phyloP scores from a whole-genome alignment of 140 eudicot species.

The Cichorium intybus region DNA sequence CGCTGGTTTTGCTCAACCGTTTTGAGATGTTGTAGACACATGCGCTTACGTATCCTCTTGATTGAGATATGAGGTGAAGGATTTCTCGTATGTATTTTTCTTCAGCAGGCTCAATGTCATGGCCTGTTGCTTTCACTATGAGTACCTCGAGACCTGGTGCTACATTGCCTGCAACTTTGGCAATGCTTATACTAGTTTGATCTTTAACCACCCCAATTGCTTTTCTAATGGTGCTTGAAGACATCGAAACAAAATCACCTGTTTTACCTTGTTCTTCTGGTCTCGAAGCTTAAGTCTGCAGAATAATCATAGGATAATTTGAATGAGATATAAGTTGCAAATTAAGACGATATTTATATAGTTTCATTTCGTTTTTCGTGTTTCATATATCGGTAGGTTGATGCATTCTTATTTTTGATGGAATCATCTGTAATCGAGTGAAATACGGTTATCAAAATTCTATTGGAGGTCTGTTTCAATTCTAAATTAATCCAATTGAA shows the following conservation, averaged over 20 bases:
- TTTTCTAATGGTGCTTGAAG: conserved; percentile 71
- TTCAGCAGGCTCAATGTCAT: conserved; percentile 72
- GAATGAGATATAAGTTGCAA: background rate
- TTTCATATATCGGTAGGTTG: background rate
- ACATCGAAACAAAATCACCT: conserved; percentile 36
- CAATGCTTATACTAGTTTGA: conserved; percentile 80
- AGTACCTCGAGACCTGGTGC: conserved; percentile 82
- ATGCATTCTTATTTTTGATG: background rate
- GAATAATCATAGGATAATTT: background rate
- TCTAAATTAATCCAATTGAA: conserved; percentile 7
- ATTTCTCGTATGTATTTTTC: conserved; percentile 67
- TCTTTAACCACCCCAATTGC: conserved; percentile 94
- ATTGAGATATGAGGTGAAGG: conserved; percentile 50
- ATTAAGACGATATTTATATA: background rate
- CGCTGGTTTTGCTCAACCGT: conserved; percentile 61
- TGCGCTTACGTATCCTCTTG: conserved; percentile 55
- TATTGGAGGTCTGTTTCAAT: background rate
- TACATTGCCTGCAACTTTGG: conserved; percentile 73
- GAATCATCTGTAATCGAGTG: background rate
- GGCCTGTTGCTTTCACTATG: conserved; percentile 85
- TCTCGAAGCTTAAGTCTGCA: conserved; percentile 16
- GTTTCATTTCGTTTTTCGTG: background rate
- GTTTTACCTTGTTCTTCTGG: background rate
- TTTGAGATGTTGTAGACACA: conserved; percentile 58
- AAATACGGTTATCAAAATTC: background rate